Percentiles rank a stretch among this genome's conserved stretches.
phyloP scores from a whole-genome alignment of 1,284 basidiomycete species.

The Leccinum pachyderme region DNA sequence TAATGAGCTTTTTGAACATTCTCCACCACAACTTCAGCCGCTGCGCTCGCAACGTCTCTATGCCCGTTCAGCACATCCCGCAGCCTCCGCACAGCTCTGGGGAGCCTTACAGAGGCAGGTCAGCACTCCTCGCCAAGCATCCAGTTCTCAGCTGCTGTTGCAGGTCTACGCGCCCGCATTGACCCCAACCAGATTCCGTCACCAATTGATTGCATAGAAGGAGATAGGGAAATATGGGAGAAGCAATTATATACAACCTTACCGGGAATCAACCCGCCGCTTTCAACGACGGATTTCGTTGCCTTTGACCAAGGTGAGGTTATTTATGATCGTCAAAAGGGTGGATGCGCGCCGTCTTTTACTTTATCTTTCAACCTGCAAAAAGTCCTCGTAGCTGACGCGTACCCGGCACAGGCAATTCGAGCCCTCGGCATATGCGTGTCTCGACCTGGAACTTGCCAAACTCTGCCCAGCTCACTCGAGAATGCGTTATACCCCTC shows the following conservation, averaged over 20 bases:
- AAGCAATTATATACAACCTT: constrained; percentile 74
- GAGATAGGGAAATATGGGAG: constrained; percentile 84
- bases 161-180: constrained; percentile 80
- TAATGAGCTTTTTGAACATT: background rate
- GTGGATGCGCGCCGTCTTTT: background rate
- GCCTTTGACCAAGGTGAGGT: constrained; percentile 88
- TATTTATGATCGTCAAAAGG: background rate
- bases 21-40: background rate
- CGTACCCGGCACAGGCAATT: constrained; percentile 51
- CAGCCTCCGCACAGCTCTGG: constrained; percentile 84
- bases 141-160: constrained; percentile 6
- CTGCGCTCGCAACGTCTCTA: constrained; percentile 1
- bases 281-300: constrained; percentile 85
- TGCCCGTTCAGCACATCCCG: constrained; percentile 44
- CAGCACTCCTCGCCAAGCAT: background rate
- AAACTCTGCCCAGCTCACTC: constrained; percentile 75
- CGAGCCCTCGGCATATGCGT: constrained; percentile 82
- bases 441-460: constrained; percentile 91
- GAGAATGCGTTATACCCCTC: constrained; percentile 83
- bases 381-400: constrained; percentile 8
- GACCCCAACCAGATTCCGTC: constrained; percentile 92
- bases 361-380: background rate
- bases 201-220: constrained; percentile 80
- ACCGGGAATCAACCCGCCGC: constrained; percentile 75
- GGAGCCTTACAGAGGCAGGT: constrained; percentile 56